Conservation (phyloP, 2,329 filamentous ascomycete genomes). For the Epichloe glyceriae region DNA sequence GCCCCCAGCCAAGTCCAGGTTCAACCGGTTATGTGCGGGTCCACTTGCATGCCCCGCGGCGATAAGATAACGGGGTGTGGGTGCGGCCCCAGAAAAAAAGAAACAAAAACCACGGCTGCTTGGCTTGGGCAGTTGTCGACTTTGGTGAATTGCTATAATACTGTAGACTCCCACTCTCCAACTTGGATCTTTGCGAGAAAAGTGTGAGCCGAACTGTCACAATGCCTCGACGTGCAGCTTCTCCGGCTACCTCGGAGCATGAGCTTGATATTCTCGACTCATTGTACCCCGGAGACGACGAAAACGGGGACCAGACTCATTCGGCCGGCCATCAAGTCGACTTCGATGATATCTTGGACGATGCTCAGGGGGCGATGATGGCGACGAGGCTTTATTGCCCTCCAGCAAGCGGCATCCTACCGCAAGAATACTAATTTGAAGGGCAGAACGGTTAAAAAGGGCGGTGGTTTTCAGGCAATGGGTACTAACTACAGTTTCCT, state of each 20-base stretch:
- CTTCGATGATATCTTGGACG: slow-evolving; percentile 48
- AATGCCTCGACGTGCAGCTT: slow-evolving; percentile 64
- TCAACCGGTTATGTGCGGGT: neutral
- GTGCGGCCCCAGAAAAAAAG: neutral
- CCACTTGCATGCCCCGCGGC: slow-evolving; percentile 16
- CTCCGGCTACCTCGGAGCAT: slow-evolving; percentile 74
- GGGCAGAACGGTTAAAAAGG: slow-evolving; percentile 80
- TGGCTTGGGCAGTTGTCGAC: too few species aligned
- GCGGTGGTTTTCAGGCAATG: slow-evolving; percentile 95
- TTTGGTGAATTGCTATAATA: too few species aligned
- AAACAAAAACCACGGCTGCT: neutral
- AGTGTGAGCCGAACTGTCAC: neutral
- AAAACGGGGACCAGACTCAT: slow-evolving; percentile 27
- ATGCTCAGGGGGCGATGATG: slow-evolving; percentile 33
- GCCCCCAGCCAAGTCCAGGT: neutral
- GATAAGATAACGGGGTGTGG: slow-evolving; percentile 25
- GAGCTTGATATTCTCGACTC: slow-evolving; percentile 82
- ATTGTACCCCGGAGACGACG: slow-evolving; percentile 52
- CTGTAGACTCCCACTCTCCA: too few species aligned
- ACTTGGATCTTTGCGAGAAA: slow-evolving; percentile 11
- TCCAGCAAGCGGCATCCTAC: slow-evolving; percentile 76
- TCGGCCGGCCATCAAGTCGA: slow-evolving; percentile 37
- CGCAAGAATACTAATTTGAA: slow-evolving; percentile 73
- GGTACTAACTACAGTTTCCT: slow-evolving; percentile 29
- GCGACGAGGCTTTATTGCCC: slow-evolving; percentile 81